Evolutionary conservation across 306 rosid genomes (phyloP), one percentile per base, ranked within the genome.

Genomic region (Pterocarpus macrocarpus): DNA sequence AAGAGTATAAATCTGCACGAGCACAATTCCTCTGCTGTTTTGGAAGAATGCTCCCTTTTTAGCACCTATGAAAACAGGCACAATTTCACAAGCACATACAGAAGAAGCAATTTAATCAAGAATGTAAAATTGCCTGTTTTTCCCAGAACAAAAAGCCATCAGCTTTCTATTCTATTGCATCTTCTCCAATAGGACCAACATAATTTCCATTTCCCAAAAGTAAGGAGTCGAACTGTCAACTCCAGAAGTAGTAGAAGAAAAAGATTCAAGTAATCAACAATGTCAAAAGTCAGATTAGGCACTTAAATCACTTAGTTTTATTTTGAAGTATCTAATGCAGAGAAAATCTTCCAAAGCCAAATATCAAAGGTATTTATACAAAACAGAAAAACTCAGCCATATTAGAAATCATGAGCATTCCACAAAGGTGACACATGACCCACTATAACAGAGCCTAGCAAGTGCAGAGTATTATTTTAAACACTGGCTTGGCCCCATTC

Each of bases 1-100:
- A 0, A 39, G 49, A 92, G 86, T 56, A 78, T 13, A 80, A 86
- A 91, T 57, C 38, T 71, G 77, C 97, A 92, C n/a, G 3, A 34
- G 82, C 97, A 92, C 70, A 68, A 84, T 53, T 89, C 95, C 67
- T 91, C 85, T 76, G 85, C 92, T 5, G 17, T 36, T 52, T 28
- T 34, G 68, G 35, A 69, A 64, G 88, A 73, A 85, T 92, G 98
- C 15, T 79, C 67, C 5, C 11, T 49, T 38, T 52, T 63, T 79
- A 62, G 69, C 71, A 94, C 97, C 98, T 94, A 71, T 75, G 75
- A 82, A 83, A 77, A 39, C 50, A 84, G 56, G 17, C 71, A 71
- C 52, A 58, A 35, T 41, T 52, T 43, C 35, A 57, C 55, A 43
- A 44, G 44, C 43, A 50, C 57, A 49, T 16, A 39, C 57, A 61